These are phyloP conservation scores for Cladophialophora bantiana DNA, from an alignment of 2,329 filamentous ascomycete genomes.

Conservation along the genomic window DNA sequence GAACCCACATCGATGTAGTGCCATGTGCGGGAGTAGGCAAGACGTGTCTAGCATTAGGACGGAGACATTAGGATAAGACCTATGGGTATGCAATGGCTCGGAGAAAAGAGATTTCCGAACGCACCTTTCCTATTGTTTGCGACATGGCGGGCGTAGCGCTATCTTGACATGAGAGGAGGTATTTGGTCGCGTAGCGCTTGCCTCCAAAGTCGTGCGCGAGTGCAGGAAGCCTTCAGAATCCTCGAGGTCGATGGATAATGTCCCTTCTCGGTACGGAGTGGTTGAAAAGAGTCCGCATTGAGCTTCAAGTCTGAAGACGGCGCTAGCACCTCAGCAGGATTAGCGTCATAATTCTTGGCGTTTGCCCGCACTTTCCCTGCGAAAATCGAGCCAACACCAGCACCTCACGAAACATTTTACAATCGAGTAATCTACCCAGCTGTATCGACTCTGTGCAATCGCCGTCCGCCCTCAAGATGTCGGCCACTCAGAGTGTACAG, in stretches of 20 bases:
- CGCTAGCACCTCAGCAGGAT: background rate
- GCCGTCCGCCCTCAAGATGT: constrained; percentile 64
- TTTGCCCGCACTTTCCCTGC: constrained; percentile 19
- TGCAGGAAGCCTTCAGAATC: background rate
- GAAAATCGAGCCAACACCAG: constrained; percentile 6
- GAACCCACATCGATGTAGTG: constrained; percentile 81
- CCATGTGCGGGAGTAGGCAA: constrained; percentile 96
- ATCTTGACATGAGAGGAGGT: constrained; percentile 27
- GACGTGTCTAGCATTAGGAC: constrained; percentile 71
- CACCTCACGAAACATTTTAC: background rate
- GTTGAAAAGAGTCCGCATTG: constrained; percentile 6
- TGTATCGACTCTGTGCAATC: constrained; percentile 35
- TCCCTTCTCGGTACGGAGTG: background rate
- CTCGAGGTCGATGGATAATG: background rate
- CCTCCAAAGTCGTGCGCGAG: background rate
- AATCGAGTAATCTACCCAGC: constrained; percentile 9
- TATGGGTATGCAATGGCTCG: background rate
- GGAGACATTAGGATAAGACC: background rate
- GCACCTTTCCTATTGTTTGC: constrained; percentile 55
- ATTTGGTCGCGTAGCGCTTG: background rate
- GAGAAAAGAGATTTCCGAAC: constrained; percentile 5
- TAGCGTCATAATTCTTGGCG: constrained; percentile 12
- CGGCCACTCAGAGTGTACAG: constrained; percentile 82
- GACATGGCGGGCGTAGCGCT: constrained; percentile 48
- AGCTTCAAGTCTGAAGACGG: background rate